Base-by-base conservation (phyloP, 2,329 filamentous ascomycete species). In the Talaromyces sp. region DNA sequence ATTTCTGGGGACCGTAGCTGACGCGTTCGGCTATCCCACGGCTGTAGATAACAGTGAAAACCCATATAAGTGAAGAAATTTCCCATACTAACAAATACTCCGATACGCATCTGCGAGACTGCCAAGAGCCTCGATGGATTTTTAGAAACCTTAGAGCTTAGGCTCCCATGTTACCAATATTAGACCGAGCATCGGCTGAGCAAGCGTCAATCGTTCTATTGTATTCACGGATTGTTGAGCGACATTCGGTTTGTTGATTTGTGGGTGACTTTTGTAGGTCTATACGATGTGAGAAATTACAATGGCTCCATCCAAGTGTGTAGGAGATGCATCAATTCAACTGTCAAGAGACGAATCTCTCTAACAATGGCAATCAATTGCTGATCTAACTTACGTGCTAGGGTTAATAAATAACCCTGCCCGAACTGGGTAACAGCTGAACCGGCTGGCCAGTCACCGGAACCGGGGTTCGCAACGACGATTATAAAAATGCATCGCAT, bases 101-200 rank as follows among this genome's bases (percentile, higher is more conserved):
- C 22, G 22, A 22, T 22, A 22, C 22, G 22, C 22, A 22, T 22
- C 22, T 22, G 22, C 22, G 22, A 22, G 19, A 33, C 27, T 13
- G 24, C 48, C 48, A 33, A 54, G 48, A 50, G 48, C n/a, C 7
- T 19, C 24, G 13, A 16, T 33, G 24, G 27, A 19, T 19, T 19
- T n/a, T 35, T 35, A 4, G 7, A n/a, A 35, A 13, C 31, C 10
- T 54, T 35, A 54, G 31, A n/a, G 50, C 35, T 54, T 54, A 54
- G 50, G 50, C 50, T 54, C 16, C 50, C 22, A 19, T 22, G 11
- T 54, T 54, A 54, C 50, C 50, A 54, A 54, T 54, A 54, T 54
- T 54, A 50, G 27, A 33, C 24, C n/a, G 19, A 19, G 43, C 7
- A 22, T 22, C 10, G 19, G 43, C 22, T 45, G 22, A 24, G 6